phyloP scores from a whole-genome alignment of 2,329 filamentous ascomycete species.

The Ambrosiella xylebori region DNA sequence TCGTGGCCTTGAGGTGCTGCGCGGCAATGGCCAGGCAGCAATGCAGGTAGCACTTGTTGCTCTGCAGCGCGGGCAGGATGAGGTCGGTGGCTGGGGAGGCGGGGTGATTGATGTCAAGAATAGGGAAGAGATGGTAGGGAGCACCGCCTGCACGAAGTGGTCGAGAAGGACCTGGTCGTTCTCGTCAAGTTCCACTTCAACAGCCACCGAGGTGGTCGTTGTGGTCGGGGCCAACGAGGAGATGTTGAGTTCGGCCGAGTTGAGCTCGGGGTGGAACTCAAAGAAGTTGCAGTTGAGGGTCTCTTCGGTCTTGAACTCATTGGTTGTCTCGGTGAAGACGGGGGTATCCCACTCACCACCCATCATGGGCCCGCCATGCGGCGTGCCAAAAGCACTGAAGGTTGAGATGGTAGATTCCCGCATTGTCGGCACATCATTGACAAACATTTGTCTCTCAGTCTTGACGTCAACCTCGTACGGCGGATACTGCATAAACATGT shows the following conservation, averaged over 20 bases:
- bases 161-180: constrained; percentile 72
- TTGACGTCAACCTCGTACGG: constrained; percentile 93
- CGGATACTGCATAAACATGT: constrained; percentile 37
- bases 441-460: constrained; percentile 84
- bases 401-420: constrained; percentile 79
- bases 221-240: constrained; percentile 48
- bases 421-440: constrained; percentile 75
- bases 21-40: constrained; percentile 89
- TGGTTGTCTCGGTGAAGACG: constrained; percentile 3
- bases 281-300: constrained; percentile 44
- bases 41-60: constrained; percentile 85
- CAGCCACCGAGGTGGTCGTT: constrained; percentile 59
- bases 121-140: constrained; percentile 81
- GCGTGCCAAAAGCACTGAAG: constrained; percentile 77
- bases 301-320: not conserved
- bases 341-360: constrained; percentile 35
- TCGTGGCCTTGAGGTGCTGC: constrained; percentile 73
- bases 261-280: constrained; percentile 39
- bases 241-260: constrained; percentile 23
- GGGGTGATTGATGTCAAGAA: constrained; percentile 77
- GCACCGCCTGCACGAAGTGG: constrained; percentile 76
- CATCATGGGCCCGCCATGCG: constrained; percentile 55
- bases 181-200: constrained; percentile 69
- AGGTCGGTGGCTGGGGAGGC: constrained; percentile 66
- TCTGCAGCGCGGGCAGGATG: constrained; percentile 72